phyloP scores from a whole-genome alignment of 2,329 filamentous ascomycete genomes.

The Phaeosphaeriaceae sp. region DNA sequence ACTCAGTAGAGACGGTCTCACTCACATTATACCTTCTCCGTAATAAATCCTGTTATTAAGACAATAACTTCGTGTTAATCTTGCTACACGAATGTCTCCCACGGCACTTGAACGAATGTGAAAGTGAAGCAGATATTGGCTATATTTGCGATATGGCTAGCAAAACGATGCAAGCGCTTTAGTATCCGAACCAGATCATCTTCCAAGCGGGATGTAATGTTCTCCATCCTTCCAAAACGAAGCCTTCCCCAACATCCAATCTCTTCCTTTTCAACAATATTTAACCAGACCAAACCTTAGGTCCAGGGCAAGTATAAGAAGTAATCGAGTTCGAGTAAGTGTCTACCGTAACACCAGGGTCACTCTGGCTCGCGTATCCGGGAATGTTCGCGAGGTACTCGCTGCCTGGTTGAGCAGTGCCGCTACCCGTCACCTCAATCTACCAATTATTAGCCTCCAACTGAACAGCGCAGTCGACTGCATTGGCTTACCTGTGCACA shows the following conservation, averaged over 20 bases:
- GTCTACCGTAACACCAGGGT: slow-evolving; percentile 61
- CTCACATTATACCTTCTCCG: not conserved
- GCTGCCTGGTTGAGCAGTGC: slow-evolving; percentile 52
- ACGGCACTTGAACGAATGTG: too few relatives aligned
- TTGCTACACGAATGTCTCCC: too few relatives aligned
- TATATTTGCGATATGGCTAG: too few relatives aligned
- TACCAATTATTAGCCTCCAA: not conserved
- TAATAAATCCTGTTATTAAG: not conserved
- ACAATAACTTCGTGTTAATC: too few relatives aligned
- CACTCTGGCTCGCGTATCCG: slow-evolving; percentile 50
- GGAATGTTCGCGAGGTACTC: slow-evolving; percentile 56
- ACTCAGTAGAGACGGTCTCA: too few relatives aligned
- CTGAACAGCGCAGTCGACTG: not conserved
- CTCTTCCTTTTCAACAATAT: not conserved
- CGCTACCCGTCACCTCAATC: slow-evolving; percentile 59
- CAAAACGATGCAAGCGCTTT: too few relatives aligned
- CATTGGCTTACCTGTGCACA: slow-evolving; percentile 55
- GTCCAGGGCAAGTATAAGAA: slow-evolving; percentile 58
- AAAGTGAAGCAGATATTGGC: too few relatives aligned
- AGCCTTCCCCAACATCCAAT: not conserved
- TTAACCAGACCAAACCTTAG: slow-evolving; percentile 57
- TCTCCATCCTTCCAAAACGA: too few relatives aligned
- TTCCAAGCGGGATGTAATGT: too few relatives aligned
- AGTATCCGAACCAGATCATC: too few relatives aligned
- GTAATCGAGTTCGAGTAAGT: slow-evolving; percentile 56